Base-by-base conservation (phyloP, 1,284 basidiomycete genomes). In the Veloporphyrellus conicus region DNA sequence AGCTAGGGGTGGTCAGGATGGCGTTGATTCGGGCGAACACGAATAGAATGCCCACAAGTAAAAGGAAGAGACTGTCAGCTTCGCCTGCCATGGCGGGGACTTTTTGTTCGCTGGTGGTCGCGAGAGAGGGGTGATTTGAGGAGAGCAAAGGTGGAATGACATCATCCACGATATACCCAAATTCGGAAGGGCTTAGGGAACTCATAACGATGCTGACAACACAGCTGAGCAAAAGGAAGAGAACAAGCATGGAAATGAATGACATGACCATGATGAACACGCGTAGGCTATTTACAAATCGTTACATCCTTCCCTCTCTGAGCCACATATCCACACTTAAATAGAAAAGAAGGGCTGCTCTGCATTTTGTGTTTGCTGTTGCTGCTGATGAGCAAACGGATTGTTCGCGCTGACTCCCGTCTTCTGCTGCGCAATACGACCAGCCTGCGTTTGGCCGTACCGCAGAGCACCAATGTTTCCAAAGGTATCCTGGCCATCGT, bases 401-500 rank as follows among this genome's bases (percentile, higher is more conserved):
- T 93, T 93, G 65, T 87, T 78, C 15, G 67, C 73, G 35, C 62
- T 55, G 32, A 67, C 67, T 3, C 80, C 79, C 2, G 86, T 84
- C 60, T 78, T 77, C 61, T 88, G 82, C 3, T 72, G 57, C 14
- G 75, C 69, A 18, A 81, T 25, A 27, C 78, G 71, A 23, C 83
- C 86, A 8, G 82, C 76, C 50, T 79, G 74, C 34, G 83, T 76
- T 58, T 82, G 73, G 29, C 90, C 81, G 63, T 84, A 87, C 76
- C 93, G 79, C 51, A 94, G 68, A 46, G 75, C 62, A 31, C 94
- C 93, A 34, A 82, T 61, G 67, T 97, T 97, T 42, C 93, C 93
- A 64, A 97, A 97, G 35, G 93, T 94, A 70, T 97, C 93, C 66
- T 87, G 73, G 0, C 94, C 93, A 58, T 91, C 92, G 47, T 92